A percentile compares a stretch with the other conserved stretches of the same genome.
Conservation (phyloP, 352 stramenopile genomes). For the Globisporangium recalcitrans region DNA sequence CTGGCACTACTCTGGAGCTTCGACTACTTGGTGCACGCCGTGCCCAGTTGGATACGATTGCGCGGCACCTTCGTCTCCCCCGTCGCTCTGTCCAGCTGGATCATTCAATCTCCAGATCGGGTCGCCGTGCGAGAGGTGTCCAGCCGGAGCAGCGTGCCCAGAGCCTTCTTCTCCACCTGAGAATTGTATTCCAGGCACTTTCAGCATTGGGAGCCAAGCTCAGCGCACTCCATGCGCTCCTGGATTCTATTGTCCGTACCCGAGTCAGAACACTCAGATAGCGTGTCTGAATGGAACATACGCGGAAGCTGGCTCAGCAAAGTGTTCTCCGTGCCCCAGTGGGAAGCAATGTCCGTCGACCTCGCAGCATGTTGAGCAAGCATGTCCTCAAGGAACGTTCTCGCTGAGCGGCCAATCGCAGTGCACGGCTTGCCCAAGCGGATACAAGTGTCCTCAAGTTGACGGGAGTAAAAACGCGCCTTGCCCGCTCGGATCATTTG, state of each 20-base stretch:
- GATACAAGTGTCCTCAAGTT: slow-evolving; percentile 42
- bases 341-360: slow-evolving; percentile 57
- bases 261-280: slow-evolving; percentile 37
- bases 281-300: slow-evolving; percentile 45
- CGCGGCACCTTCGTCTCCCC: slow-evolving; percentile 24
- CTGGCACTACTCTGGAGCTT: slow-evolving; percentile 37
- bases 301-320: slow-evolving; percentile 32
- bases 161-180: slow-evolving; percentile 26
- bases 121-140: slow-evolving; percentile 37
- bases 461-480: slow-evolving; percentile 46
- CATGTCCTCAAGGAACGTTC: slow-evolving; percentile 61
- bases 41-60: slow-evolving; percentile 56
- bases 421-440: slow-evolving; percentile 26
- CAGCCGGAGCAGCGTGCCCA: slow-evolving; percentile 31
- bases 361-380: slow-evolving; percentile 31
- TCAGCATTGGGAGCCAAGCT: slow-evolving; percentile 38
- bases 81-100: slow-evolving; percentile 32
- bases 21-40: slow-evolving; percentile 35
- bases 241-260: slow-evolving; percentile 54
- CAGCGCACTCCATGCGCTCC: slow-evolving; percentile 51
- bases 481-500: slow-evolving; percentile 40
- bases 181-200: slow-evolving; percentile 42
- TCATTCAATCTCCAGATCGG: slow-evolving; percentile 37
- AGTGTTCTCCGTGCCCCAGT: slow-evolving; percentile 44
- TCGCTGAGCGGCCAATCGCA: slow-evolving; percentile 41